Evolutionary conservation across 2,329 filamentous ascomycete species (phyloP).

Genomic region (Epichloe amarillans): DNA sequence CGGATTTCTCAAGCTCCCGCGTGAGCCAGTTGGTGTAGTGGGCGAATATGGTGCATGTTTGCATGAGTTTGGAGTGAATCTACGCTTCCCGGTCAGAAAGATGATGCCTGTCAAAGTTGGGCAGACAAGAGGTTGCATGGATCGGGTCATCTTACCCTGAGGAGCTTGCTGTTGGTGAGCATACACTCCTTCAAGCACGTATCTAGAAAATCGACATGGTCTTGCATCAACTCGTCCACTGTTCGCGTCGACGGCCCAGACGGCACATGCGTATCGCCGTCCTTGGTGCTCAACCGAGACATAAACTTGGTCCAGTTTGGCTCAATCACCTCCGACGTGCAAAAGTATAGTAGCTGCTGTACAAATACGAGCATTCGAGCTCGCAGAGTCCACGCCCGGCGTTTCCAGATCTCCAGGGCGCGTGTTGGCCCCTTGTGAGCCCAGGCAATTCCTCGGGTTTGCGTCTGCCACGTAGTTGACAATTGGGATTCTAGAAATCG

Average conservation of each 20-base stretch:
- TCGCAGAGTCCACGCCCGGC: constrained; percentile 78
- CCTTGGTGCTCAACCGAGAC: constrained; percentile 60
- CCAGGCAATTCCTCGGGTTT: constrained; percentile 72
- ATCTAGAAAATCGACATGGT: constrained; percentile 95
- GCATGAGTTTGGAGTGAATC: constrained; percentile 97
- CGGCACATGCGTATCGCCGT: constrained; percentile 22
- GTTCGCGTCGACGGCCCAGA: constrained; percentile 38
- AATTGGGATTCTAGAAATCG: constrained; percentile 82
- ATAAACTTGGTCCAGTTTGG: constrained; percentile 94
- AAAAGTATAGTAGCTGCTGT: constrained; percentile 93
- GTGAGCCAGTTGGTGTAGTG: constrained; percentile 79
- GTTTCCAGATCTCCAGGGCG: constrained; percentile 80
- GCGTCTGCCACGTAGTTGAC: constrained; percentile 78
- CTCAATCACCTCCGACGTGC: constrained; percentile 92
- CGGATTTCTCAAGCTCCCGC: constrained; percentile 69
- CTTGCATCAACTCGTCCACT: constrained; percentile 96
- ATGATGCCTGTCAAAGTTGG: constrained; percentile 6
- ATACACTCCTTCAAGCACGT: constrained; percentile 98
- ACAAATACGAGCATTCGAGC: constrained; percentile 95
- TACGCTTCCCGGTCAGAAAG: constrained; percentile 20
- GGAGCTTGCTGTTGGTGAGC: constrained; percentile 89
- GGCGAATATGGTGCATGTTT: constrained; percentile 88
- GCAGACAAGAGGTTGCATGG: not conserved
- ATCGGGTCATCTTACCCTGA: constrained; percentile 49
- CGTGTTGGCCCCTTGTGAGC: constrained; percentile 61